Conservation (phyloP, 352 stramenopile genomes). For the Pythium scleroteichum region DNA sequence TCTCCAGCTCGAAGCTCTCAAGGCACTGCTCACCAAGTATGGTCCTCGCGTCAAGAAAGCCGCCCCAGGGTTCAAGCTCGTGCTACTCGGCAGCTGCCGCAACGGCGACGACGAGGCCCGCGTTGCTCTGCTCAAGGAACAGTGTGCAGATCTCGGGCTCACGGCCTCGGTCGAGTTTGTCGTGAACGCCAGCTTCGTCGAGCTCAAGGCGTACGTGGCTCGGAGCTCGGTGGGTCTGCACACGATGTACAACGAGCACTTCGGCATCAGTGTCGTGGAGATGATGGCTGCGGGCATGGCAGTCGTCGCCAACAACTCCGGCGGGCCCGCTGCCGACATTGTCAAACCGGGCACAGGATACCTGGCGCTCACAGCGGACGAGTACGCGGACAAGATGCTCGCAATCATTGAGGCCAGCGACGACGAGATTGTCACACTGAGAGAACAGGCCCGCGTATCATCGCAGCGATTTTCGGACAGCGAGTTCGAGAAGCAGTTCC, state of each 20-base stretch:
- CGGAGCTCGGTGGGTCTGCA: slow-evolving; percentile 94
- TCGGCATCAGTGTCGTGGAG: slow-evolving; percentile 99
- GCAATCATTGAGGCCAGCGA: slow-evolving; percentile 46
- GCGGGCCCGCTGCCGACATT: slow-evolving; percentile 95
- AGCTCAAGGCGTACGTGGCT: slow-evolving; percentile 89
- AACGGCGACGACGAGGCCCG: slow-evolving; percentile 91
- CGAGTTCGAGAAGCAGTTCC: slow-evolving; percentile 65
- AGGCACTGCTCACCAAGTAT: slow-evolving; percentile 62
- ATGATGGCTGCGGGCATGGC: slow-evolving; percentile 98
- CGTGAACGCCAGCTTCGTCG: slow-evolving; percentile 93
- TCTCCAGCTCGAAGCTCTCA: slow-evolving; percentile 92
- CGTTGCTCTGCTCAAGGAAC: slow-evolving; percentile 82
- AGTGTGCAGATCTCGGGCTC: slow-evolving; percentile 82
- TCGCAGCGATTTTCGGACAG: slow-evolving; percentile 75
- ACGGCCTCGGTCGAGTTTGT: slow-evolving; percentile 90
- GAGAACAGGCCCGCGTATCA: slow-evolving; percentile 40
- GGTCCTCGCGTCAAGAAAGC: slow-evolving; percentile 8
- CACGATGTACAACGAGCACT: slow-evolving; percentile 99
- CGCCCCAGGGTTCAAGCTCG: slow-evolving; percentile 78
- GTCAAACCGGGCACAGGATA: slow-evolving; percentile 79
- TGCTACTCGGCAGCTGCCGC: slow-evolving; percentile 96
- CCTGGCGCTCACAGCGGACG: slow-evolving; percentile 82
- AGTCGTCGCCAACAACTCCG: slow-evolving; percentile 97
- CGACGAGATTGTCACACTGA: slow-evolving; percentile 39
- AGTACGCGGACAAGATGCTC: slow-evolving; percentile 88